Conservation (phyloP, 345 rosid genomes). For the Euclidium syriacum region DNA sequence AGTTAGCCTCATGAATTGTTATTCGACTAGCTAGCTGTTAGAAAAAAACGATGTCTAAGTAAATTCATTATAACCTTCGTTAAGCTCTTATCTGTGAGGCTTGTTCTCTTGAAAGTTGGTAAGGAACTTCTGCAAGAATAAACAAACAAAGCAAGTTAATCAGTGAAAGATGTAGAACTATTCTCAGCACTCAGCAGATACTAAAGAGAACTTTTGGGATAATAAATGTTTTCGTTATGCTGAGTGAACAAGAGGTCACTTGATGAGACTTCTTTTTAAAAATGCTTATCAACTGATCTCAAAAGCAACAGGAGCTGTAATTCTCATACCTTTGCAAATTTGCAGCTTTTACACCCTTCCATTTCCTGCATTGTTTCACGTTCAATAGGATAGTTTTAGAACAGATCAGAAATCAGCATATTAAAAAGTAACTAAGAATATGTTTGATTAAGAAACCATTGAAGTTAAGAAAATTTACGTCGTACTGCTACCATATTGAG, state of each 20-base stretch:
- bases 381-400: not conserved
- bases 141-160: slow-evolving; percentile 2
- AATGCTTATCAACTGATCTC: not conserved
- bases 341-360: slow-evolving; percentile 23
- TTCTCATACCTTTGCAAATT: slow-evolving; percentile 24
- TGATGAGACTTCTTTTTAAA: not conserved
- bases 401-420: not conserved
- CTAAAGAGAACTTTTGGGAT: not conserved
- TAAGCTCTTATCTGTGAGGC: slow-evolving; percentile 19
- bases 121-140: slow-evolving; percentile 26
- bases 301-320: not conserved
- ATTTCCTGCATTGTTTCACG: slow-evolving; percentile 28
- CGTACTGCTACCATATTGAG: slow-evolving; percentile 47
- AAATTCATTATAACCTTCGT: slow-evolving; percentile 21
- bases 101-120: slow-evolving; percentile 26
- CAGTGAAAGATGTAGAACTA: not conserved
- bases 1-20: not conserved
- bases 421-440: not conserved
- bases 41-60: not conserved
- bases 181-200: slow-evolving; percentile 20
- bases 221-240: not conserved
- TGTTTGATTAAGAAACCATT: slow-evolving; percentile 2
- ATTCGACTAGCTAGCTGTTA: not conserved
- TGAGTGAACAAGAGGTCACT: not conserved
- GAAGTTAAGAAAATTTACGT: slow-evolving; percentile 40